Base-by-base conservation (phyloP, 2,329 filamentous ascomycete species). In the Setomelanomma holmii region DNA sequence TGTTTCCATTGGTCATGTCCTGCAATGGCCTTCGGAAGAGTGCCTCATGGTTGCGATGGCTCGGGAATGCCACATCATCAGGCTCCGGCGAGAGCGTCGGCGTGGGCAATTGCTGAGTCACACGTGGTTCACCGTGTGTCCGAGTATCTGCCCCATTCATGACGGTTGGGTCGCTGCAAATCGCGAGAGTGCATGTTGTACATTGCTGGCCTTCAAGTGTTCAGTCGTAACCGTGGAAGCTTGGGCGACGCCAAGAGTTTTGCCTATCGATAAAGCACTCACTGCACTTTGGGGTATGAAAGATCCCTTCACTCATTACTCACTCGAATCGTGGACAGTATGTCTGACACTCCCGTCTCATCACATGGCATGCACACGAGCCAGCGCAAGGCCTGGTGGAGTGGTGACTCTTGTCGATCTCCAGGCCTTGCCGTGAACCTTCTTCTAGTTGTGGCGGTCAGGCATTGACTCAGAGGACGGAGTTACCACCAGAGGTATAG, bases 111-210 rank as follows among this genome's bases (percentile, higher is more conserved):
- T 71, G 69, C 34, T 59, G 56, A 27, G 45, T 51, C 16, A 55
- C 45, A 41, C 55, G 54, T 24, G 35, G 33, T 51, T 66, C 61
- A 61, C 57, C 56, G 48, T 51, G 49, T 12, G 43, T 56, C 51
- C 59, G 55, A 55, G 53, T 52, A 17, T 65, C 62, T 58, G 55
- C 61, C 54, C 68, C 64, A 53, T 67, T 70, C 70, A 73, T 73
- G 41, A 61, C 67, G 63, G 48, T 12, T 36, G 24, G 53, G 49
- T 51, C 54, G 55, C 46, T 38, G 40, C 22, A 34, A 44, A 43
- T 21, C 54, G 45, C 33, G 24, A 5, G 46, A 53, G 57, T 55
- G 61, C 62, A 67, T 66, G 34, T 54, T 60, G 50, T 30, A 23
- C 21, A 22, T 49, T 33, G 46, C 17, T 38, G 19, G 39, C 17